Evolutionary conservation across 495 filamentous ascomycete genomes (phyloP).

Genomic region (Lindgomyces ingoldianus): DNA sequence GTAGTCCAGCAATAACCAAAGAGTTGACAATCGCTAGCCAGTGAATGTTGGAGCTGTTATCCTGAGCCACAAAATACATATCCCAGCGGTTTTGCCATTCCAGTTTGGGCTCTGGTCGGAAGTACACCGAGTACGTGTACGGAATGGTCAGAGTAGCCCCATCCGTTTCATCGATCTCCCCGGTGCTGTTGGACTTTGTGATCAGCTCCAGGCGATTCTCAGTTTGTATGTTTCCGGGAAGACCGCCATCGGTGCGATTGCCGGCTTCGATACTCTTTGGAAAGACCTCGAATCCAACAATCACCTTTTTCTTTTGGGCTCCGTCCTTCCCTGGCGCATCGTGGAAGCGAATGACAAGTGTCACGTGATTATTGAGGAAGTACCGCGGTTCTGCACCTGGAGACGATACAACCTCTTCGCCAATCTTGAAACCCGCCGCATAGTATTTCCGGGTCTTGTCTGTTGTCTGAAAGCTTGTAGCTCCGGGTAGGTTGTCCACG

Average conservation of each 20-base stretch:
- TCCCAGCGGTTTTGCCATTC: conserved; percentile 92
- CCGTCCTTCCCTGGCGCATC: conserved; percentile 68
- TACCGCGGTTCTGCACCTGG: conserved; percentile 64
- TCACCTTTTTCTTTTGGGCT: conserved; percentile 71
- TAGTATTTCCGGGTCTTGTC: conserved; percentile 91
- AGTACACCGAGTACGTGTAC: conserved; percentile 92
- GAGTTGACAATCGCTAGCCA: conserved; percentile 95
- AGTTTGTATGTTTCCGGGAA: conserved; percentile 65
- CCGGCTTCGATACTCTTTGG: conserved; percentile 75
- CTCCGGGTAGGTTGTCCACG: conserved; percentile 90
- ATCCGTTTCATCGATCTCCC: conserved; percentile 52
- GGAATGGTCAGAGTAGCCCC: conserved; percentile 76
- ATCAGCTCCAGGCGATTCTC: conserved; percentile 67
- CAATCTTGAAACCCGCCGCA: conserved; percentile 92
- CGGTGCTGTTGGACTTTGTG: conserved; percentile 53
- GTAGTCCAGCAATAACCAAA: conserved; percentile 76
- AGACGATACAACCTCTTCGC: conserved; percentile 68
- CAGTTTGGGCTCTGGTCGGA: conserved; percentile 76
- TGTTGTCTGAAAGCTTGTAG: conserved; percentile 88
- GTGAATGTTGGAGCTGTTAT: conserved; percentile 80
- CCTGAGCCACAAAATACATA: conserved; percentile 88
- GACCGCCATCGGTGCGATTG: conserved; percentile 62
- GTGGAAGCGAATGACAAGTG: conserved; percentile 82
- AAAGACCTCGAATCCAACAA: conserved; percentile 92
- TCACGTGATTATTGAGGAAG: conserved; percentile 90